These are phyloP conservation scores for Pseudozyma thailandica DNA, from an alignment of 1,284 basidiomycete species.

Conservation along the genomic window DNA sequence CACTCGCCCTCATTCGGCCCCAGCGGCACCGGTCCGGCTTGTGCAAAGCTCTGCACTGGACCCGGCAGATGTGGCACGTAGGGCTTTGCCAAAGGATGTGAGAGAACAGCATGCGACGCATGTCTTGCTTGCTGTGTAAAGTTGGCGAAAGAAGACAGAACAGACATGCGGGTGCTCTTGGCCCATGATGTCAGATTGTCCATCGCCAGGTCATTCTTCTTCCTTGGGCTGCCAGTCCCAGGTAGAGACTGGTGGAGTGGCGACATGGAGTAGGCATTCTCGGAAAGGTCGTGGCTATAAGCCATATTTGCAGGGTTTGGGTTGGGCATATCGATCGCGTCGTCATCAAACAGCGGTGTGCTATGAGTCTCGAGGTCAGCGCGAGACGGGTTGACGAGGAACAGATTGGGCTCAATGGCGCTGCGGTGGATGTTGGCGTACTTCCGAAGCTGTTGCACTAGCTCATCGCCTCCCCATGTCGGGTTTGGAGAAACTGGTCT, in stretches of 20 bases:
- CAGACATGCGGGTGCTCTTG: constrained; percentile 59
- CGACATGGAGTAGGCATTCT: constrained; percentile 46
- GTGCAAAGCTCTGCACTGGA: constrained; percentile 55
- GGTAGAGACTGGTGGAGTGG: constrained; percentile 47
- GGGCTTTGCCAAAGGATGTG: constrained; percentile 56
- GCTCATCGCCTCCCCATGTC: constrained; percentile 73
- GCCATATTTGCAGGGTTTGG: constrained; percentile 16
- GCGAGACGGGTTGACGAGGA: constrained; percentile 89
- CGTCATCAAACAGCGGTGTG: constrained; percentile 67
- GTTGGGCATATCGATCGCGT: constrained; percentile 58
- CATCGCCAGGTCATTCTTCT: constrained; percentile 40
- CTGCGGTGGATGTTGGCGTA: constrained; percentile 82
- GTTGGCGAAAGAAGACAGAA: constrained; percentile 61
- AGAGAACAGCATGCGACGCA: constrained; percentile 54
- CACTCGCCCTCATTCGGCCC: constrained; percentile 57
- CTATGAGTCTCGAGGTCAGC: constrained; percentile 86
- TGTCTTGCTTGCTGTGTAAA: constrained; percentile 62
- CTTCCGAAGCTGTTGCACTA: constrained; percentile 68
- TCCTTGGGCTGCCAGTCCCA: constrained; percentile 7
- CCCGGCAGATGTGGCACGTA: constrained; percentile 51
- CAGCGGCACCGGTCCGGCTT: constrained; percentile 61
- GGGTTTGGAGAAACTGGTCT: constrained; percentile 45
- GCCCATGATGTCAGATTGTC: constrained; percentile 60
- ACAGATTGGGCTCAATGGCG: constrained; percentile 81
- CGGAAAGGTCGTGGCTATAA: constrained; percentile 40